Conservation (phyloP, 306 rosid species). For the Vigna reflexopilosa region DNA sequence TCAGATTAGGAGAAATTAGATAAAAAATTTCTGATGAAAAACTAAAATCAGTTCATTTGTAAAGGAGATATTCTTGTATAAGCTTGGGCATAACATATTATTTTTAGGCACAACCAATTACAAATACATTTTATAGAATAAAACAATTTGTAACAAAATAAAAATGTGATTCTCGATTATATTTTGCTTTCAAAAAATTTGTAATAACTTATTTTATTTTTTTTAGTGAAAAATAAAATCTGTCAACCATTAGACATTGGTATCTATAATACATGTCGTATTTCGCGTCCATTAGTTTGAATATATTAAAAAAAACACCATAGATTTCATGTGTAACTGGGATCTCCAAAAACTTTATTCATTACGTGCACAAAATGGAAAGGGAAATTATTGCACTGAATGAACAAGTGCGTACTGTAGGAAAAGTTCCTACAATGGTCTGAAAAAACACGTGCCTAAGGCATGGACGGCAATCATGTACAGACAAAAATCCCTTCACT, state of each 20-base stretch:
- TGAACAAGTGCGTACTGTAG: not conserved
- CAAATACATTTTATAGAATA: no score
- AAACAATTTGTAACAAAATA: no score
- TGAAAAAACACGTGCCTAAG: not conserved
- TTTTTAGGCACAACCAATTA: no score
- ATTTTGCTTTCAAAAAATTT: no score
- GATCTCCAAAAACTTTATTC: not conserved
- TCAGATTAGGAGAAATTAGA: no score
- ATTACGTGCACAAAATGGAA: not conserved
- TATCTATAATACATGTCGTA: not conserved
- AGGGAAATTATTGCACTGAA: constrained; percentile 5
- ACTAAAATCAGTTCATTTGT: no score
- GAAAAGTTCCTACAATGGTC: not conserved
- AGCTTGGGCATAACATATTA: no score
- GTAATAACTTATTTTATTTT: no score
- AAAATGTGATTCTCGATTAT: no score
- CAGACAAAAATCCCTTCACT: not conserved
- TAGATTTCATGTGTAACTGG: not conserved
- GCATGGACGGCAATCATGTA: constrained; percentile 9
- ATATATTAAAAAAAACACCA: constrained; percentile 10
- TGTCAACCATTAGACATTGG: not conserved
- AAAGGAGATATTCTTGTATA: no score
- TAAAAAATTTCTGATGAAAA: no score
- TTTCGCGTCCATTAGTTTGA: constrained; percentile 6
- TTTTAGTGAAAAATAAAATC: not conserved